Conservation (phyloP, 2,329 filamentous ascomycete genomes). For the Daldinia sp. region DNA sequence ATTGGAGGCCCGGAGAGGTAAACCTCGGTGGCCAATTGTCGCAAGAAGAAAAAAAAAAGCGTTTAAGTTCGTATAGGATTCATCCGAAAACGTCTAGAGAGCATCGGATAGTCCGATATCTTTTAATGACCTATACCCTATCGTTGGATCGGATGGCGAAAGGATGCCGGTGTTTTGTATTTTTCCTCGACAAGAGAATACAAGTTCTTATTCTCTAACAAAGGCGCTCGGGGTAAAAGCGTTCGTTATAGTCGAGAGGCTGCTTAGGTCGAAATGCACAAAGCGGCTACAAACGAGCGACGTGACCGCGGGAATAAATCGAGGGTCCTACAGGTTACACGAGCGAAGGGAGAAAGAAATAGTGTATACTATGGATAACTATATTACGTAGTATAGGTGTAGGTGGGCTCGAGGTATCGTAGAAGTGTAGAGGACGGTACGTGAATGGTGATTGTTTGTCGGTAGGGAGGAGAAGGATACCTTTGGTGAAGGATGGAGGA, state of each 20-base stretch:
- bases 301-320: slow-evolving; percentile 24
- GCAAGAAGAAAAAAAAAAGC: not conserved
- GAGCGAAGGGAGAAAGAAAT: slow-evolving; percentile 27
- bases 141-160: slow-evolving; percentile 5
- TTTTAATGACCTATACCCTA: not conserved
- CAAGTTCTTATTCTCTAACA: slow-evolving; percentile 30
- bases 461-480: slow-evolving; percentile 9
- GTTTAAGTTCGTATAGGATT: slow-evolving; percentile 15
- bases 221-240: slow-evolving; percentile 25
- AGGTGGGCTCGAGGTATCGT: slow-evolving; percentile 20
- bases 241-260: slow-evolving; percentile 17
- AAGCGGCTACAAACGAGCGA: slow-evolving; percentile 41
- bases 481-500: not conserved
- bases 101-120: slow-evolving; percentile 1
- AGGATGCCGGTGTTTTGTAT: not conserved
- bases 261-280: slow-evolving; percentile 24
- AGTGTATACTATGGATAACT: not conserved
- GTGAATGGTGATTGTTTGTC: slow-evolving; percentile 12
- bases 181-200: slow-evolving; percentile 19
- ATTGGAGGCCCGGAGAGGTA: slow-evolving; percentile 12
- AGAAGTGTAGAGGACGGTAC: not conserved
- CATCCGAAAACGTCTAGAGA: slow-evolving; percentile 23
- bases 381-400: slow-evolving; percentile 26
- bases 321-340: slow-evolving; percentile 24
- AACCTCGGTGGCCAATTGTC: slow-evolving; percentile 10